Evolutionary conservation across 768 basidiomycete species (phyloP).

Genomic region (Crassisporium funariophilum): DNA sequence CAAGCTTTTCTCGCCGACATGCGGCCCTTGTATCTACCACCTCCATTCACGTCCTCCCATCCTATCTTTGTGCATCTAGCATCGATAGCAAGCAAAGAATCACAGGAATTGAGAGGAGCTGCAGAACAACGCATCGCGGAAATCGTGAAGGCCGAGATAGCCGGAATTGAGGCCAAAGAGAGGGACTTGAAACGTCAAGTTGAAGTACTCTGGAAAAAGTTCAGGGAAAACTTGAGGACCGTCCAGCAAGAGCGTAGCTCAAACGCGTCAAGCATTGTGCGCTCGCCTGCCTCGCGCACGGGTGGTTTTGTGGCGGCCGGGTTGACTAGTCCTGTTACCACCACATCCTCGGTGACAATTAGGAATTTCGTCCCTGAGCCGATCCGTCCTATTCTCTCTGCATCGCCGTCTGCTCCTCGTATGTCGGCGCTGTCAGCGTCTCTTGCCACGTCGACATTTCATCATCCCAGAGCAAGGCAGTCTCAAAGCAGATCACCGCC

Average conservation of each 20-base stretch:
- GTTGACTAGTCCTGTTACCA: constrained; percentile 12
- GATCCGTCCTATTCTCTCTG: constrained; percentile 40
- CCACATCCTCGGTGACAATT: constrained; percentile 40
- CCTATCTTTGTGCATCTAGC: constrained; percentile 69
- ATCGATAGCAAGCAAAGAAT: constrained; percentile 54
- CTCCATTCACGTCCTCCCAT: constrained; percentile 77
- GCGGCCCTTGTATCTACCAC: constrained; percentile 68
- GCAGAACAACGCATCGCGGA: constrained; percentile 62
- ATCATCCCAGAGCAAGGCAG: constrained; percentile 45
- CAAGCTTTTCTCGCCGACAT: constrained; percentile 51
- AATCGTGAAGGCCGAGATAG: constrained; percentile 53
- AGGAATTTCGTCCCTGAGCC: constrained; percentile 58
- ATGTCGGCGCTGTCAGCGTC: constrained; percentile 74
- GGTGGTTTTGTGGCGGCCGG: constrained; percentile 20
- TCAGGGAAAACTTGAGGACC: constrained; percentile 47
- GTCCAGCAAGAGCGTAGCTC: constrained; percentile 39
- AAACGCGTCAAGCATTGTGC: constrained; percentile 9
- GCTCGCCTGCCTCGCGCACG: constrained; percentile 16
- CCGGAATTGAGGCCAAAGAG: constrained; percentile 60
- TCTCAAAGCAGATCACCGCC: constrained; percentile 21
- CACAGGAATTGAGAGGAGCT: constrained; percentile 51
- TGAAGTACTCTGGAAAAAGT: constrained; percentile 63
- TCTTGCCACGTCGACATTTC: constrained; percentile 58
- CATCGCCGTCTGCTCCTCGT: constrained; percentile 39
- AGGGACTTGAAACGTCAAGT: constrained; percentile 56